Evolutionary conservation across 768 basidiomycete species (phyloP).

Genomic region (Auricularia auricula-judae): DNA sequence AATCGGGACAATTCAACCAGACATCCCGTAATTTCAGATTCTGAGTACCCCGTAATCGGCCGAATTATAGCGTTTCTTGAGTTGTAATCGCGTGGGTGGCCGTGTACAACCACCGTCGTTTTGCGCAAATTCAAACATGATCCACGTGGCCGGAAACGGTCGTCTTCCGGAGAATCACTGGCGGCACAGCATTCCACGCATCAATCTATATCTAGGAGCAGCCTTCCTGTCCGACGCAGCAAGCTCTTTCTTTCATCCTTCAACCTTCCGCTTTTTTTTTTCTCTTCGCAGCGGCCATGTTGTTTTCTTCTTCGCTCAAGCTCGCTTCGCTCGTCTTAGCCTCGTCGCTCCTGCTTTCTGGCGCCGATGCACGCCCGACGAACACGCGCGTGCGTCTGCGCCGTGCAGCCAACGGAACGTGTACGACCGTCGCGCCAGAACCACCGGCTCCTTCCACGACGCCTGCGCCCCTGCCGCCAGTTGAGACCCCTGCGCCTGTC

Average conservation of each 20-base stretch:
- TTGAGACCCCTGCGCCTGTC: not conserved
- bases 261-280: not conserved
- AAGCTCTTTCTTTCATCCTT: not conserved
- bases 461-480: not conserved
- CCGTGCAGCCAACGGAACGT: not conserved
- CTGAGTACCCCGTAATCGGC: no score
- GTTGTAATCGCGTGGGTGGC: no score
- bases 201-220: no score
- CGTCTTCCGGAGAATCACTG: no score
- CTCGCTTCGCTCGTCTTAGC: not conserved
- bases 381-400: not conserved
- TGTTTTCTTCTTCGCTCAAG: not conserved
- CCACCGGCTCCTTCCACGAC: not conserved
- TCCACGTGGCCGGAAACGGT: no score
- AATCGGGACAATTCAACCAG: no score
- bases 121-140: no score
- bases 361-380: not conserved
- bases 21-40: no score
- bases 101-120: no score
- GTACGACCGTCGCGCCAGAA: not conserved
- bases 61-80: no score
- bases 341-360: not conserved
- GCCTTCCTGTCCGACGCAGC: not conserved
- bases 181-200: no score
- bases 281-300: not conserved